A percentile compares a stretch with the other conserved stretches of the same genome.
Conservation (phyloP, 805 yeast genomes). For the Candida adriatica region DNA sequence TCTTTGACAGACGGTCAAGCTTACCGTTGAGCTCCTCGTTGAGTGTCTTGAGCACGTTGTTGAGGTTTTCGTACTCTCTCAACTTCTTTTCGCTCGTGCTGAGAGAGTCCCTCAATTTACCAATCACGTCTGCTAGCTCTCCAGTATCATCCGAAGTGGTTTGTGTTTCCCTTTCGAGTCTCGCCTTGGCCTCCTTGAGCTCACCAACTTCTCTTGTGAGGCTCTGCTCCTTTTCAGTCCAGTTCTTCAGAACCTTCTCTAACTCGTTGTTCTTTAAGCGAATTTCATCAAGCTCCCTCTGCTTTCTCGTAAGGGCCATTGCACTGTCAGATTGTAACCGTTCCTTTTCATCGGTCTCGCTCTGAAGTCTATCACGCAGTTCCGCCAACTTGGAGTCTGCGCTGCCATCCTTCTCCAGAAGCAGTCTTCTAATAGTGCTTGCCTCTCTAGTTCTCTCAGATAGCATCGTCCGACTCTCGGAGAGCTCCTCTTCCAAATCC, state of each 20-base stretch:
- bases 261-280: slow-evolving; percentile 37
- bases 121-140: slow-evolving; percentile 27
- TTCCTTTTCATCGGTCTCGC: slow-evolving; percentile 53
- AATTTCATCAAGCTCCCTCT: slow-evolving; percentile 61
- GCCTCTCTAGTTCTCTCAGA: slow-evolving; percentile 82
- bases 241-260: slow-evolving; percentile 28
- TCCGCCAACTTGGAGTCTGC: slow-evolving; percentile 48
- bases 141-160: slow-evolving; percentile 24
- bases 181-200: slow-evolving; percentile 24
- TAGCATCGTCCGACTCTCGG: slow-evolving; percentile 61
- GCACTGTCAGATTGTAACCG: slow-evolving; percentile 50
- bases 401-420: slow-evolving; percentile 62
- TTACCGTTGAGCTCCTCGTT: slow-evolving; percentile 66
- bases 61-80: slow-evolving; percentile 49
- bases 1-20: slow-evolving; percentile 61
- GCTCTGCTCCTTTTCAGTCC: slow-evolving; percentile 31
- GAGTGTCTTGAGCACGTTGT: slow-evolving; percentile 45
- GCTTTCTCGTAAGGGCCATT: slow-evolving; percentile 42
- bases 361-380: slow-evolving; percentile 42
- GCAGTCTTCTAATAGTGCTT: slow-evolving; percentile 57
- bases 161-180: slow-evolving; percentile 22
- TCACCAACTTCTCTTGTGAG: slow-evolving; percentile 25
- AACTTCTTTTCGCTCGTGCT: slow-evolving; percentile 42
- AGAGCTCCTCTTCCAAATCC: slow-evolving; percentile 73
- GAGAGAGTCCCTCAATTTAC: slow-evolving; percentile 48